These are phyloP conservation scores for Lolium rigidum DNA, from an alignment of 176 grass and related monocot genomes.

Conservation along the genomic window DNA sequence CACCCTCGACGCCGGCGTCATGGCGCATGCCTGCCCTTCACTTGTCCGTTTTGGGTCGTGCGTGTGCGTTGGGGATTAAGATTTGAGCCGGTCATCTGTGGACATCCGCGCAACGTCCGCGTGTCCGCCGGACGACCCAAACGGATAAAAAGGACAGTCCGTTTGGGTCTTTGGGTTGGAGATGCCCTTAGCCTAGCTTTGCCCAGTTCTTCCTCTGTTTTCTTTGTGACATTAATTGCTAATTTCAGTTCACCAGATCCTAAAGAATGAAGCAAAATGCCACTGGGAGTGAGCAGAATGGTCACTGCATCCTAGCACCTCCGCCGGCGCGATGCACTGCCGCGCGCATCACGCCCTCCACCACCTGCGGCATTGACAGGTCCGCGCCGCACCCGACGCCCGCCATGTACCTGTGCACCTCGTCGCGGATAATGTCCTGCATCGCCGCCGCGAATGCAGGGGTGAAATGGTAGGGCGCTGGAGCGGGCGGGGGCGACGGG, in stretches of 20 bases:
- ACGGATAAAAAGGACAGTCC: too few relatives aligned
- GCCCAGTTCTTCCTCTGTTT: not conserved
- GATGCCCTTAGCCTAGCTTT: not conserved
- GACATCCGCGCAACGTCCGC: too few relatives aligned
- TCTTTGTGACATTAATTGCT: not conserved
- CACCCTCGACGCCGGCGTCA: too few relatives aligned
- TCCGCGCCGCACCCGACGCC: conserved; percentile 46
- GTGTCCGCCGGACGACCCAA: too few relatives aligned
- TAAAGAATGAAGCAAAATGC: not conserved
- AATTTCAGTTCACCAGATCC: not conserved
- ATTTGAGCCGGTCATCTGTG: too few relatives aligned
- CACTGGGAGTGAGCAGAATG: not conserved
- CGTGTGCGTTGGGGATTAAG: too few relatives aligned
- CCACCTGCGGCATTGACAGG: conserved; percentile 44
- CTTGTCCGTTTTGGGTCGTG: too few relatives aligned
- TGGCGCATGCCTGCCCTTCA: too few relatives aligned
- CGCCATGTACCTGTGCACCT: conserved; percentile 82
- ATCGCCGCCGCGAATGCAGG: conserved; percentile 53
- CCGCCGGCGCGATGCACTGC: conserved; percentile 44
- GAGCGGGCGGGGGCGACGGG: not conserved
- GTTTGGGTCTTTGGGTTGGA: too few relatives aligned
- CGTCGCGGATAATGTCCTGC: conserved; percentile 79
- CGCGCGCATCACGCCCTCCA: conserved; percentile 57
- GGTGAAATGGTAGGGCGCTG: conserved; percentile 6
- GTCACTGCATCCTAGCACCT: conserved; percentile 28